Evolutionary conservation across 2,329 filamentous ascomycete genomes (phyloP).

Genomic region (Neospermospora avenae): DNA sequence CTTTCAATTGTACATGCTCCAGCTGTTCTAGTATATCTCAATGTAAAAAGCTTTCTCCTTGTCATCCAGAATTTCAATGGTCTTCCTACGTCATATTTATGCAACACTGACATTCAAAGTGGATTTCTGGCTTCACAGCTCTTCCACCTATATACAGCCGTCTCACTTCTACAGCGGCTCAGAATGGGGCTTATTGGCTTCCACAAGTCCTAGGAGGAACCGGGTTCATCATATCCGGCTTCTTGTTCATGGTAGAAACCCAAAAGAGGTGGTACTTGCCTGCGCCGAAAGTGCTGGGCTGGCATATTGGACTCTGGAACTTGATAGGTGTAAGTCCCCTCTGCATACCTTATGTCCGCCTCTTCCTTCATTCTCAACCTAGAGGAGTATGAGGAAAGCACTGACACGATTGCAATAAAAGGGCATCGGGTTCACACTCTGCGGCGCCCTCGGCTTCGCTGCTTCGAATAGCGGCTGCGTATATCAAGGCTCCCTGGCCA

Average conservation of each 20-base stretch:
- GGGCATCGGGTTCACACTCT: constrained; percentile 57
- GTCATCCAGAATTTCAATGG: no score
- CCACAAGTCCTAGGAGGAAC: constrained; percentile 60
- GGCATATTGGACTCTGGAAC: constrained; percentile 67
- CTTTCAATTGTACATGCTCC: not conserved
- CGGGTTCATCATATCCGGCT: constrained; percentile 57
- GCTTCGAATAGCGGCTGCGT: constrained; percentile 39
- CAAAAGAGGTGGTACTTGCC: constrained; percentile 62
- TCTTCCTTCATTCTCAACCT: not conserved
- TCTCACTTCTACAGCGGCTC: constrained; percentile 41
- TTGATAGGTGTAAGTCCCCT: constrained; percentile 45
- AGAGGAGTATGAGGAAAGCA: not conserved
- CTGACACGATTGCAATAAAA: not conserved
- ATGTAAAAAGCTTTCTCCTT: no score
- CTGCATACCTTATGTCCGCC: not conserved
- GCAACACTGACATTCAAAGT: constrained; percentile 30
- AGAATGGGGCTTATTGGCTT: constrained; percentile 59
- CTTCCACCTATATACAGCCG: constrained; percentile 53
- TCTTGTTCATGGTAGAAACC: constrained; percentile 64
- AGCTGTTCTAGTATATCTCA: not conserved
- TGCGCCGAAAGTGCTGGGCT: constrained; percentile 54
- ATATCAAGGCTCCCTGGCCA: constrained; percentile 48
- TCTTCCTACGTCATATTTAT: not conserved
- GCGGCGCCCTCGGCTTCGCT: constrained; percentile 53
- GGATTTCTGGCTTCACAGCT: constrained; percentile 59